Percentiles rank a stretch among this genome's conserved stretches.
These are phyloP conservation scores for Aspergillus hiratsukae DNA, from an alignment of 2,329 filamentous ascomycete species.

Conservation along the genomic window DNA sequence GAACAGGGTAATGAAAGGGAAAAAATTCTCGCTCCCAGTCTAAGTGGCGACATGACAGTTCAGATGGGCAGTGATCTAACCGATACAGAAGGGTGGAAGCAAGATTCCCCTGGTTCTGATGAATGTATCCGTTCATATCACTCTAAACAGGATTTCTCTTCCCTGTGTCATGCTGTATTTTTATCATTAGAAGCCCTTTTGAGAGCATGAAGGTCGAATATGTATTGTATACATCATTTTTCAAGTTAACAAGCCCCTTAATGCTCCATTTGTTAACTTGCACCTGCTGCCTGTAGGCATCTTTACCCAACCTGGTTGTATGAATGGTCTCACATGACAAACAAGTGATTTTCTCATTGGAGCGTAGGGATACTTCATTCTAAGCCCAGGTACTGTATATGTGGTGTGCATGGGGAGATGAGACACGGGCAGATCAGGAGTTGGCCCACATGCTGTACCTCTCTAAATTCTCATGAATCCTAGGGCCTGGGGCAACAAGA, in stretches of 20 bases:
- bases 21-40: slow-evolving; percentile 82
- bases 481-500: not conserved
- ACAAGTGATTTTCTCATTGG: not conserved
- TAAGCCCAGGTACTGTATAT: not conserved
- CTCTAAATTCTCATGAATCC: too few relatives aligned
- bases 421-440: not conserved
- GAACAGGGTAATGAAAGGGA: slow-evolving; percentile 67
- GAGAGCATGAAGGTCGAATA: not conserved
- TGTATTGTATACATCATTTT: not conserved
- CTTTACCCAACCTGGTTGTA: not conserved
- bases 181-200: not conserved
- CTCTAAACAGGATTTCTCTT: not conserved
- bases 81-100: not conserved
- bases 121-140: not conserved
- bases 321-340: not conserved
- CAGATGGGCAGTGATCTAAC: not conserved
- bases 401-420: not conserved
- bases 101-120: not conserved
- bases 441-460: not conserved
- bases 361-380: not conserved
- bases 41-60: slow-evolving; percentile 35
- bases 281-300: not conserved
- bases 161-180: not conserved
- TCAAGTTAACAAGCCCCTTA: not conserved
- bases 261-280: not conserved